Evolutionary conservation across 1,284 basidiomycete species (phyloP), one percentile per base, ranked within the genome.

Genomic region (Ganoderma lingzhi): DNA sequence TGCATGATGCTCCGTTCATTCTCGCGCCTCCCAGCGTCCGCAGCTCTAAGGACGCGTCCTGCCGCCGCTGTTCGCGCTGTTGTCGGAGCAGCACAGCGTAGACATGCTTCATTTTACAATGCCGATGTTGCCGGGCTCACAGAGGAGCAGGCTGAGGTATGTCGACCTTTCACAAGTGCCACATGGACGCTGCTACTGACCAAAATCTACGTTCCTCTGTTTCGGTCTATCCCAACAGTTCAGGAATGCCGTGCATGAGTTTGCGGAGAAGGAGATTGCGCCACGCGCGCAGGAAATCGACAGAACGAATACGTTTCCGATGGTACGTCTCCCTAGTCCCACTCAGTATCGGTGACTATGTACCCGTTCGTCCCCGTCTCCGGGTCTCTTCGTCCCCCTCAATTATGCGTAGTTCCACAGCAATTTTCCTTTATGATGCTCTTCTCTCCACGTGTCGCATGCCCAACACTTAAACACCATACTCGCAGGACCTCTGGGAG

Each of bases 231-330:
- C 9, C 6, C 3, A 6, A 12, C 32, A 97, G 95, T 96, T 97
- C 78, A 84, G 93, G 69, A 88, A 90, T 78, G 93, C 91, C 0
- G 90, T 97, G 0, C 81, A 84, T 32, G 88, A 91, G 63, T 97
- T 97, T 76, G 92, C 94, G 30, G 83, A 92, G 82, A 87, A 86
- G 74, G 93, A 95, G 79, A 84, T 97, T 64, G 92, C 93, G 1
- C 96, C 94, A 8, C 83, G 92, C 70, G 95, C 96, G 5, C 91
- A 87, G 62, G 90, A 95, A 75, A 92, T 96, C 63, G 96, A 97
- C 84, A 90, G 86, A 79, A 90, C 86, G 63, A 96, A 96, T 81
- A 90, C 85, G 69, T 93, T 93, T 74, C 95, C 95, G 23, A 77
- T 83, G 69, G 94, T 95, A 23, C 37, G 41, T 65, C 14, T 15